Percentiles rank a stretch among this genome's conserved stretches.
phyloP scores from a whole-genome alignment of 169 alveolate species.

The Toxoplasma gondii region DNA sequence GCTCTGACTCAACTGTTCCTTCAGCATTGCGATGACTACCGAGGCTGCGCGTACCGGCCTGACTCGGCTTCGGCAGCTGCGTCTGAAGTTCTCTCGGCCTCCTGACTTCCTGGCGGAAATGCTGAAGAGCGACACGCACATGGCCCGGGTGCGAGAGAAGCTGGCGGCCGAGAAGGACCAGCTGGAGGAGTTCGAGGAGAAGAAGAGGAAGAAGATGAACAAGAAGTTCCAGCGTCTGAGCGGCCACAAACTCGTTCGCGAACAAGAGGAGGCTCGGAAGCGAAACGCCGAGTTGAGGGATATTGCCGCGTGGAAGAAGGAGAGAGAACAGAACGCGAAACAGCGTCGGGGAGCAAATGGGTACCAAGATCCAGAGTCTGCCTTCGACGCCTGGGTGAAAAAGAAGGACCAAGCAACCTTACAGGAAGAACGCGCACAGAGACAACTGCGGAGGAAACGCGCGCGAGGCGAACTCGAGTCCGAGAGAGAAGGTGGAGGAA shows the following conservation, averaged over 20 bases:
- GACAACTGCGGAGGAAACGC: not conserved
- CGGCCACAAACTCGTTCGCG: conserved; percentile 31
- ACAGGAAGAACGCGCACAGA: not conserved
- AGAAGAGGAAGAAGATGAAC: conserved; percentile 5
- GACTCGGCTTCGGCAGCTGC: conserved; percentile 54
- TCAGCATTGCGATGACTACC: conserved; percentile 49
- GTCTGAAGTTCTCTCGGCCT: conserved; percentile 61
- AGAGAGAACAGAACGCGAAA: not conserved
- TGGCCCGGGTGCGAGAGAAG: conserved; percentile 54
- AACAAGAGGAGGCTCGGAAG: conserved; percentile 45
- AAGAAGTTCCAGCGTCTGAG: conserved; percentile 44
- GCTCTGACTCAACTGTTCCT: not conserved
- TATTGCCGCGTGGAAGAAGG: conserved; percentile 46
- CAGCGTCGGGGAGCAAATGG: too few relatives aligned
- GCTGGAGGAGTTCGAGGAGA: conserved; percentile 29
- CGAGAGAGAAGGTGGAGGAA: not conserved
- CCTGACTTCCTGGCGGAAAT: conserved; percentile 64
- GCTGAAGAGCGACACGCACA: conserved; percentile 63
- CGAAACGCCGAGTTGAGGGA: conserved; percentile 34
- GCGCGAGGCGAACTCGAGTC: not conserved
- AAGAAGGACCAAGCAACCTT: not conserved
- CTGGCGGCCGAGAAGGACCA: conserved; percentile 56
- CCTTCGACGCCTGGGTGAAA: not conserved
- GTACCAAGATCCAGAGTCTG: not conserved
- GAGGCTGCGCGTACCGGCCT: conserved; percentile 16